Percentiles rank a stretch among this genome's conserved stretches.
phyloP scores from a whole-genome alignment of 495 filamentous ascomycete genomes.

The Penicillium subrubescens region DNA sequence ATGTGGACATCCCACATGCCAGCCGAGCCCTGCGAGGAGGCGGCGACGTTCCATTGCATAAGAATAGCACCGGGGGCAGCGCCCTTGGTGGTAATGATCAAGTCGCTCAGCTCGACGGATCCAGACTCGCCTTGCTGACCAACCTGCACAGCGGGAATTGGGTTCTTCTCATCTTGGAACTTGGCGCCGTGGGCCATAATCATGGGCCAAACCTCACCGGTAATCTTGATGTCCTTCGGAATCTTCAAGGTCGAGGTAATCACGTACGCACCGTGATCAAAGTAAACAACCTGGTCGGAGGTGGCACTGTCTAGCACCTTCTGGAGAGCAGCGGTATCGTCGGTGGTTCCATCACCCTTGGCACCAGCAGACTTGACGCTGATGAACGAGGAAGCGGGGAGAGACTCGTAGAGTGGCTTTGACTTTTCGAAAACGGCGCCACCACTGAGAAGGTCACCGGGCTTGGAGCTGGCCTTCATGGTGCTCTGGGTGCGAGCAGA shows the following conservation, averaged over 20 bases:
- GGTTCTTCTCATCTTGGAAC: slow-evolving; percentile 72
- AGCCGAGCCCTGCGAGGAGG: slow-evolving; percentile 63
- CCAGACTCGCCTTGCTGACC: slow-evolving; percentile 79
- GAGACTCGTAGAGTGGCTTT: slow-evolving; percentile 65
- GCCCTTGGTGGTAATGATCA: slow-evolving; percentile 63
- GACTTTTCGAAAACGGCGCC: slow-evolving; percentile 64
- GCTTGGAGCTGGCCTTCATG: slow-evolving; percentile 39
- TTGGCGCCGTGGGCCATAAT: slow-evolving; percentile 78
- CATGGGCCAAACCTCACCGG: slow-evolving; percentile 88
- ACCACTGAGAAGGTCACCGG: slow-evolving; percentile 38
- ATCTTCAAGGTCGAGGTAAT: slow-evolving; percentile 82
- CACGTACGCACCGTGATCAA: slow-evolving; percentile 88
- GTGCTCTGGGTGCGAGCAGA: slow-evolving; percentile 44
- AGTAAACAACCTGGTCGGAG: slow-evolving; percentile 73
- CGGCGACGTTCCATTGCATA: slow-evolving; percentile 86
- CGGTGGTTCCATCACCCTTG: slow-evolving; percentile 70
- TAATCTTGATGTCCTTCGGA: slow-evolving; percentile 65
- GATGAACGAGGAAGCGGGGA: slow-evolving; percentile 55
- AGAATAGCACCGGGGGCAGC: slow-evolving; percentile 84
- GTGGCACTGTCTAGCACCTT: slow-evolving; percentile 63
- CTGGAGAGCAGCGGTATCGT: slow-evolving; percentile 69
- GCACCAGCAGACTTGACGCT: slow-evolving; percentile 78
- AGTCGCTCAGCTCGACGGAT: slow-evolving; percentile 78
- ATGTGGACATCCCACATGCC: slow-evolving; percentile 94
- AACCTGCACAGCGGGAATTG: slow-evolving; percentile 64